Evolutionary conservation across 2,329 filamentous ascomycete species (phyloP).

Genomic region (Aspergillus felis): DNA sequence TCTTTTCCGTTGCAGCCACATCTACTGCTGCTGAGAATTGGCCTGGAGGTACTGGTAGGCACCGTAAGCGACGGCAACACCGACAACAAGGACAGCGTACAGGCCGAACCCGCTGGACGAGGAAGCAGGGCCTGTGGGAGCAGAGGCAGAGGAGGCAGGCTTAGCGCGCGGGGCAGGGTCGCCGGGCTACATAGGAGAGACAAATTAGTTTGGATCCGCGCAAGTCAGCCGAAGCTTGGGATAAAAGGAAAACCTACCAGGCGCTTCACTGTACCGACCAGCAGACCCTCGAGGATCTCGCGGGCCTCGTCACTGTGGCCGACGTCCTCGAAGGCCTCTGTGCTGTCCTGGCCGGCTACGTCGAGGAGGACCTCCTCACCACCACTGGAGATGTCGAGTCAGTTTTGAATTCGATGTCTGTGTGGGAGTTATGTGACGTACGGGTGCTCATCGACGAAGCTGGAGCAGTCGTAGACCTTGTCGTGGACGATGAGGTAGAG

Average conservation of each 20-base stretch:
- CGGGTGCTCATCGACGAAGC: conserved; percentile 97
- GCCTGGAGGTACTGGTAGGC: conserved; percentile 80
- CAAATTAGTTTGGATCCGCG: conserved; percentile 2
- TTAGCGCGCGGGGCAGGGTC: conserved; percentile 70
- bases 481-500: conserved; percentile 89
- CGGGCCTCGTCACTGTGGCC: conserved; percentile 98
- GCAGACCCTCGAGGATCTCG: conserved; percentile 78
- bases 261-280: conserved; percentile 75
- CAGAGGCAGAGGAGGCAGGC: conserved; percentile 43
- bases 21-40: conserved; percentile 25
- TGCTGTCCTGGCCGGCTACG: conserved; percentile 90
- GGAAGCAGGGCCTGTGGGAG: conserved; percentile 25
- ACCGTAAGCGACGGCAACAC: conserved; percentile 71
- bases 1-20: not conserved
- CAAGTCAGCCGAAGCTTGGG: not conserved
- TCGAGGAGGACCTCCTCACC: conserved; percentile 98
- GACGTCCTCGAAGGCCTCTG: conserved; percentile 98
- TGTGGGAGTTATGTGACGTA: conserved; percentile 44
- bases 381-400: conserved; percentile 57
- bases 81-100: conserved; percentile 76
- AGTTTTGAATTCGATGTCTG: not conserved
- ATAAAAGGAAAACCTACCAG: conserved; percentile 53
- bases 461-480: conserved; percentile 86
- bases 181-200: conserved; percentile 51
- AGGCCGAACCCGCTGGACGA: conserved; percentile 63